These are phyloP conservation scores for Citropsis articulata DNA, from an alignment of 345 rosid genomes.

Conservation along the genomic window DNA sequence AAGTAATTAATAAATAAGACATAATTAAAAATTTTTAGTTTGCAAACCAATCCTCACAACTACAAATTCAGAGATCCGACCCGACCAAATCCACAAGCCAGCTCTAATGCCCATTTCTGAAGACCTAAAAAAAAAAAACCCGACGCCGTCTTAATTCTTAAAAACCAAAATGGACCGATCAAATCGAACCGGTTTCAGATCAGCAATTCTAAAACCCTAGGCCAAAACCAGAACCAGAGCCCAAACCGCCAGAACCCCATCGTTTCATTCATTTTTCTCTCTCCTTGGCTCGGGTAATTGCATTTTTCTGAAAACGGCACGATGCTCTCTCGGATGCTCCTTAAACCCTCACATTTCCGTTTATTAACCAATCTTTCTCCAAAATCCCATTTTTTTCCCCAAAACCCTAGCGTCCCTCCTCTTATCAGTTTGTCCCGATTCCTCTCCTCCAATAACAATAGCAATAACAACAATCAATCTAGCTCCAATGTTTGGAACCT, in stretches of 20 bases:
- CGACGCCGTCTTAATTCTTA: background rate
- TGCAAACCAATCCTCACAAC: too few species aligned
- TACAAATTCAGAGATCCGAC: too few species aligned
- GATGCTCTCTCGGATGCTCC: slow-evolving; percentile 72
- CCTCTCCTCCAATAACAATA: slow-evolving; percentile 41
- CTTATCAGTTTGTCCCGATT: slow-evolving; percentile 23
- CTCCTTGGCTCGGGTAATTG: background rate
- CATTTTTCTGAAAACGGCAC: slow-evolving; percentile 3
- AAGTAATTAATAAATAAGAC: rapidly evolving
- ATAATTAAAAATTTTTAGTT: too few species aligned
- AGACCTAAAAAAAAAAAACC: background rate
- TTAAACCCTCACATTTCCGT: slow-evolving; percentile 59
- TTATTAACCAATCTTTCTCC: slow-evolving; percentile 34
- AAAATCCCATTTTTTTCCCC: slow-evolving; percentile 26
- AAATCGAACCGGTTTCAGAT: background rate
- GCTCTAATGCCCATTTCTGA: background rate
- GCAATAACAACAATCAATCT: slow-evolving; percentile 14
- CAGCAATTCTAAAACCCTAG: background rate
- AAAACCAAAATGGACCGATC: background rate
- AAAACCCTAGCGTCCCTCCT: slow-evolving; percentile 18
- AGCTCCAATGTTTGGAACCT: slow-evolving; percentile 47
- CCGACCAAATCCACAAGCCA: background rate
- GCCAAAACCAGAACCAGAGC: background rate
- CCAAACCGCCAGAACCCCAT: background rate
- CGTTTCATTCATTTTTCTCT: background rate